Conservation (phyloP, 192 early-diverging fungal species). For the Rhizophagus sp. region DNA sequence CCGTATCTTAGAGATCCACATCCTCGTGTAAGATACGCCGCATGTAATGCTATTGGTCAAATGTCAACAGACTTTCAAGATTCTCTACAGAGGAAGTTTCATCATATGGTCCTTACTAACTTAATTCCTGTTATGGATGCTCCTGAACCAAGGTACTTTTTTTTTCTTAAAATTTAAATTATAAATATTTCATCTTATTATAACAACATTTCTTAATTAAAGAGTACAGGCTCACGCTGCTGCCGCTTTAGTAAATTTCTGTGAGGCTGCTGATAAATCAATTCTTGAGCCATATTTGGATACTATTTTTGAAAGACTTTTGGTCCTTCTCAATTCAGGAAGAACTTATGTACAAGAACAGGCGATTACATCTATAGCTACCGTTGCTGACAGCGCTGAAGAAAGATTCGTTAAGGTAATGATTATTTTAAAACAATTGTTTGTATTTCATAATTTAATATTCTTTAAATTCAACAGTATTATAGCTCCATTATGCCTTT, state of each 20-base stretch:
- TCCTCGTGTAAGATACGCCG: constrained; percentile 94
- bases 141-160: constrained; percentile 26
- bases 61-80: constrained; percentile 97
- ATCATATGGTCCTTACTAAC: constrained; percentile 67
- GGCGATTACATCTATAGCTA: constrained; percentile 97
- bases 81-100: constrained; percentile 71
- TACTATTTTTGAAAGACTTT: constrained; percentile 82
- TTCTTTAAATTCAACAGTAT: constrained; percentile 49
- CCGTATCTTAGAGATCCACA: constrained; percentile 86
- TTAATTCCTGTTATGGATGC: constrained; percentile 89
- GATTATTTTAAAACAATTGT: neutral
- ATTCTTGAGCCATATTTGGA: constrained; percentile 88
- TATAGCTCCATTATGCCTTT: constrained; percentile 96
- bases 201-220: constrained; percentile 32
- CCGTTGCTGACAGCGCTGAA: constrained; percentile 94
- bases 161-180: neutral
- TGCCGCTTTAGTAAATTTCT: constrained; percentile 97
- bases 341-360: constrained; percentile 98
- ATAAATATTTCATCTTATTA: neutral
- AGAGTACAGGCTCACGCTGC: constrained; percentile 96
- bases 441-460: neutral
- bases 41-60: constrained; percentile 96
- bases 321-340: constrained; percentile 78
- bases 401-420: constrained; percentile 72
- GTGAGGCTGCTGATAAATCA: constrained; percentile 83